phyloP scores from a whole-genome alignment of 257 asterid species.

The Ligustrum vulgare region DNA sequence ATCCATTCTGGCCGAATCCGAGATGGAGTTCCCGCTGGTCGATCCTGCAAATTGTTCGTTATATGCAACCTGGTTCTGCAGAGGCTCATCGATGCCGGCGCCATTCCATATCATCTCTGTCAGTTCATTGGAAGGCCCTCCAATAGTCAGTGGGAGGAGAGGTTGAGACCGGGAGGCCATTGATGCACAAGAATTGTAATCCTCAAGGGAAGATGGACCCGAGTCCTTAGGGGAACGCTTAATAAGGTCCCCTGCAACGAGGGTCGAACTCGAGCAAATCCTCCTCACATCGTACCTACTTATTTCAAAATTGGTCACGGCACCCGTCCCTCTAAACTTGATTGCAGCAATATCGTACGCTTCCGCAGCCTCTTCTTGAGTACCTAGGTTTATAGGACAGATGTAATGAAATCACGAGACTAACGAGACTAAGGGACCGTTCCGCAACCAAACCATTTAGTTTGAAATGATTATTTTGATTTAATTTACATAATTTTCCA shows the following conservation, averaged over 20 bases:
- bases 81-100: conserved; percentile 21
- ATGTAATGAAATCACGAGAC: not conserved
- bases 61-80: conserved; percentile 2
- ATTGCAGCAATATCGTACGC: conserved; percentile 89
- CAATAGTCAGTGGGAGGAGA: conserved; percentile 40
- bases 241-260: conserved; percentile 67
- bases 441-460: no score
- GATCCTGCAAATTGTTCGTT: conserved; percentile 15
- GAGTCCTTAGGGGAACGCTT: conserved; percentile 58
- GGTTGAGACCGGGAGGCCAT: conserved; percentile 42
- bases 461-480: no score
- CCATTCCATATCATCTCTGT: conserved; percentile 51
- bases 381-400: conserved; percentile 40
- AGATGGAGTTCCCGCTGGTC: conserved; percentile 16
- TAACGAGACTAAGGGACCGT: no score
- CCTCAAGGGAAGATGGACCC: conserved; percentile 31
- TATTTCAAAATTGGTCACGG: conserved; percentile 79
- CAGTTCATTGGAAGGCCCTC: conserved; percentile 38
- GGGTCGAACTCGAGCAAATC: conserved; percentile 77
- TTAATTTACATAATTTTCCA: no score
- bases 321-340: conserved; percentile 76
- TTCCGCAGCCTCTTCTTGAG: conserved; percentile 91
- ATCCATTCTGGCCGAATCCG: conserved; percentile 26
- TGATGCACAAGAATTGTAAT: conserved; percentile 51
- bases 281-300: conserved; percentile 70